Percentiles rank a stretch among this genome's conserved stretches.
These are phyloP conservation scores for Lentinula sp. DNA, from an alignment of 768 basidiomycete genomes.

Conservation along the genomic window DNA sequence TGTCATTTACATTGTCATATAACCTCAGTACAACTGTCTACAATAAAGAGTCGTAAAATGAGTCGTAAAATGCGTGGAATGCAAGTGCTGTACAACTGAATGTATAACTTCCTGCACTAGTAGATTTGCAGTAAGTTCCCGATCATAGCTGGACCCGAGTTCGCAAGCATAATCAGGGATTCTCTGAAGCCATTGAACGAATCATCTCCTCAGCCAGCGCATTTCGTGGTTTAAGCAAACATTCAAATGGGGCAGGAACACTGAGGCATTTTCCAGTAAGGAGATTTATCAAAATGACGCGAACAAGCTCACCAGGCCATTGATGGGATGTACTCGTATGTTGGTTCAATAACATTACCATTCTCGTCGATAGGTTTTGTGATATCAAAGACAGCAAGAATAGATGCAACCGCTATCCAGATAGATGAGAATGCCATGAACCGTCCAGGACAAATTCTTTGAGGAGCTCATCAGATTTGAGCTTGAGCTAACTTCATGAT, in stretches of 20 bases:
- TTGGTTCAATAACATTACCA: constrained; percentile 10
- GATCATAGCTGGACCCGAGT: too few relatives aligned
- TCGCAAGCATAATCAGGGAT: too few relatives aligned
- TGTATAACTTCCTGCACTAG: too few relatives aligned
- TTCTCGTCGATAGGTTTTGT: constrained; percentile 9
- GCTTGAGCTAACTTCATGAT: neutral
- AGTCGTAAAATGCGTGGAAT: too few relatives aligned
- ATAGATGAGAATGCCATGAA: constrained; percentile 7
- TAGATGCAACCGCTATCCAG: constrained; percentile 14
- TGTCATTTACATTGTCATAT: too few relatives aligned
- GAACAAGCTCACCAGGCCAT: constrained; percentile 1
- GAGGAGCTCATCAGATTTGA: neutral
- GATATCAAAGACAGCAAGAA: constrained; percentile 18
- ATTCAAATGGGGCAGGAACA: constrained; percentile 8
- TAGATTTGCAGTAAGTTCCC: too few relatives aligned
- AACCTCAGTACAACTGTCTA: too few relatives aligned
- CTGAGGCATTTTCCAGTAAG: neutral
- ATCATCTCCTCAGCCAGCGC: constrained; percentile 5
- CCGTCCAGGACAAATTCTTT: constrained; percentile 8
- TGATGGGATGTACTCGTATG: constrained; percentile 6
- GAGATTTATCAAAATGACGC: neutral
- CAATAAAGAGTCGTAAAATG: too few relatives aligned
- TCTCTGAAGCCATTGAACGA: constrained; percentile 2
- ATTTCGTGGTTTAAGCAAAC: neutral
- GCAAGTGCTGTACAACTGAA: too few relatives aligned